Percentiles rank a stretch among this genome's conserved stretches.
These are phyloP conservation scores for Ophiostoma sp. DNA, from an alignment of 2,329 filamentous ascomycete genomes.

Conservation along the genomic window DNA sequence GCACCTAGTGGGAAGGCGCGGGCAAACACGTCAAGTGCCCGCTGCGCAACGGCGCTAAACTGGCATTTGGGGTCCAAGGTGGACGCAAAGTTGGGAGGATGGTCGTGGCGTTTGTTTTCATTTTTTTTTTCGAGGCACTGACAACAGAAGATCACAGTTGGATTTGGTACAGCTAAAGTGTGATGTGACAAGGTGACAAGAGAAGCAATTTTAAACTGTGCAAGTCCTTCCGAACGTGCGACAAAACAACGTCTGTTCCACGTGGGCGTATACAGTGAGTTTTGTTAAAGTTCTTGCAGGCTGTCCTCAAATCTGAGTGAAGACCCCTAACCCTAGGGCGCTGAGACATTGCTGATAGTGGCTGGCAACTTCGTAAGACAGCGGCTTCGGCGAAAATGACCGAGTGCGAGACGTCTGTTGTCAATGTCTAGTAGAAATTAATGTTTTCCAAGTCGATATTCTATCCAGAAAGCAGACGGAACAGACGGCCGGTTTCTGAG, in stretches of 20 bases:
- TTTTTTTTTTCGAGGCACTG: neutral
- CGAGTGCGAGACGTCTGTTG: neutral
- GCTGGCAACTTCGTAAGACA: neutral
- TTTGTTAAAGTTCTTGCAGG: neutral
- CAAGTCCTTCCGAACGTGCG: neutral
- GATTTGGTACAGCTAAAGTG: neutral
- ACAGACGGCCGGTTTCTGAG: neutral
- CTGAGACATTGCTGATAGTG: neutral
- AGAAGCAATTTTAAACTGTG: no score
- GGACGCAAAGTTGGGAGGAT: neutral
- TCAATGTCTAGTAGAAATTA: no score
- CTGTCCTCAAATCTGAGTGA: neutral
- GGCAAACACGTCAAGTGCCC: constrained; percentile 3
- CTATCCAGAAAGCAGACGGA: no score
- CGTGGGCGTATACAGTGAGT: neutral
- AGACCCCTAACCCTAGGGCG: neutral
- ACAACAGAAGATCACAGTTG: neutral
- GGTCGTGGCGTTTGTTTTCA: no score
- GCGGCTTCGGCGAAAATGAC: neutral
- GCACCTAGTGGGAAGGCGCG: constrained; percentile 9
- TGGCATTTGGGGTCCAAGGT: neutral
- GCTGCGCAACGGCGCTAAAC: constrained; percentile 7
- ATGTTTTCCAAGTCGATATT: neutral
- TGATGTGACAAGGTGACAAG: neutral
- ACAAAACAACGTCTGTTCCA: neutral